Percentiles rank a stretch among this genome's conserved stretches.
phyloP scores from a whole-genome alignment of 2,329 filamentous ascomycete species.

The Piedraia hortae region DNA sequence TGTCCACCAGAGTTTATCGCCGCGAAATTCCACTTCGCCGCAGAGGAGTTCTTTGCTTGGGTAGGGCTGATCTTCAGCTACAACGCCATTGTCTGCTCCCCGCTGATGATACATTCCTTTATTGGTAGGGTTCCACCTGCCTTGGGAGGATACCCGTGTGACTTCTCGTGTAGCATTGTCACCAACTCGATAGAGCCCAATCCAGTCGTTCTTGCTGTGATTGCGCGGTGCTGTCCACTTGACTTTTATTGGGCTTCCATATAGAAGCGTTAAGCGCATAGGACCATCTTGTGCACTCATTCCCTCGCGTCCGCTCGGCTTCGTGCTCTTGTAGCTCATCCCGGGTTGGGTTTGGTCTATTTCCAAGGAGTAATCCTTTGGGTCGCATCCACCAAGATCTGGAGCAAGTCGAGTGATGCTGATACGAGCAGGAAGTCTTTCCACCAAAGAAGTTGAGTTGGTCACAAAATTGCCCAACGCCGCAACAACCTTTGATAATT shows the following conservation, averaged over 20 bases:
- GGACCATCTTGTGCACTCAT: constrained; percentile 36
- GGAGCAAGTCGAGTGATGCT: constrained; percentile 55
- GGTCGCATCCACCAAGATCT: constrained; percentile 53
- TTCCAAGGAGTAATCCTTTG: constrained; percentile 51
- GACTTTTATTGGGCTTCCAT: constrained; percentile 69
- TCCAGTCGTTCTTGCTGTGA: constrained; percentile 80
- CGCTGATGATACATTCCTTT: constrained; percentile 47
- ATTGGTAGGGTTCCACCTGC: constrained; percentile 68
- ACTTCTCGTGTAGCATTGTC: constrained; percentile 70
- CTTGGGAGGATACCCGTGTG: constrained; percentile 61
- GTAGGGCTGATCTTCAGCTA: constrained; percentile 36
- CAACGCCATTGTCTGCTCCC: constrained; percentile 47
- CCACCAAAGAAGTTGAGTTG: constrained; percentile 69
- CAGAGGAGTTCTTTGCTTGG: constrained; percentile 26
- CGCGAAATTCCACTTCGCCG: constrained; percentile 66
- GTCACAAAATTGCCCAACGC: constrained; percentile 68
- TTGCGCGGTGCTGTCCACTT: constrained; percentile 72
- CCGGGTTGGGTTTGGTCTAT: constrained; percentile 34
- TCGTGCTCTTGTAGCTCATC: constrained; percentile 15
- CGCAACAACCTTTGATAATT: constrained; percentile 59
- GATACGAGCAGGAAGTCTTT: constrained; percentile 63
- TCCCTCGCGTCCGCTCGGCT: constrained; percentile 44
- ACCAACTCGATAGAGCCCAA: constrained; percentile 84
- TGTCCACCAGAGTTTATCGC: constrained; percentile 93
- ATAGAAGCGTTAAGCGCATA: constrained; percentile 58